Base-by-base conservation (phyloP, 805 yeast species). In the Saccharomycopsis guyanensis region DNA sequence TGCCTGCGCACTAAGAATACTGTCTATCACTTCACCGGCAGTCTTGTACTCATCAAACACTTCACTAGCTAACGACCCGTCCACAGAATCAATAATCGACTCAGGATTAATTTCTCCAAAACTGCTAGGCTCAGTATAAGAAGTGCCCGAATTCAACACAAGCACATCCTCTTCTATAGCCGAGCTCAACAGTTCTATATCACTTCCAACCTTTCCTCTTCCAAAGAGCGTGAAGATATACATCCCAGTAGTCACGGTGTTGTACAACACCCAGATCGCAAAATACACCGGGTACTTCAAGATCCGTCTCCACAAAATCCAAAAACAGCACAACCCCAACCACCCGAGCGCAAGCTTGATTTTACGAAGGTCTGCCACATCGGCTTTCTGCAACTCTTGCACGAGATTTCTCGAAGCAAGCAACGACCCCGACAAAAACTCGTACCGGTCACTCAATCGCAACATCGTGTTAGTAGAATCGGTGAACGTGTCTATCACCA, bases 301-400 rank as follows among this genome's bases (percentile, higher is more conserved):
- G 15, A 50, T 25, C 31, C 53, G 24, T 16, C 53, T 23, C 47
- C 51, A 50, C 16, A 50, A 34, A 27, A 50, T 39, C 53, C 53
- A 50, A 22, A 44, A 29, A 31, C 51, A 43, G 23, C 49, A 45
- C 10, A 32, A 35, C 15, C 39, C 53, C 27, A 50, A 39, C 41
- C 42, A 50, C 10, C 41, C 47, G n/a, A 50, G 32, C 3, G 53
- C 47, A 8, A 40, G 32, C 29, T 50, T 50, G 47, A 50, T 50
- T 24, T 39, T 47, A 12, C 43, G 29, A 15, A 44, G 33, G 36
- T 50, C 53, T 1, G 53, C 24, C 6, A 38, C 31, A 29, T 50
- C 51, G 10, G 53, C 53, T 24, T 50, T 50, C 25, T 38, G 42
- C 23, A 50, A 32, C 32, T 50, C 52, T 2, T 32, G 24, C 16